These are phyloP conservation scores for Bryum argenteum DNA, from an alignment of 225 moss, liverwort and hornwort genomes.

Conservation along the genomic window DNA sequence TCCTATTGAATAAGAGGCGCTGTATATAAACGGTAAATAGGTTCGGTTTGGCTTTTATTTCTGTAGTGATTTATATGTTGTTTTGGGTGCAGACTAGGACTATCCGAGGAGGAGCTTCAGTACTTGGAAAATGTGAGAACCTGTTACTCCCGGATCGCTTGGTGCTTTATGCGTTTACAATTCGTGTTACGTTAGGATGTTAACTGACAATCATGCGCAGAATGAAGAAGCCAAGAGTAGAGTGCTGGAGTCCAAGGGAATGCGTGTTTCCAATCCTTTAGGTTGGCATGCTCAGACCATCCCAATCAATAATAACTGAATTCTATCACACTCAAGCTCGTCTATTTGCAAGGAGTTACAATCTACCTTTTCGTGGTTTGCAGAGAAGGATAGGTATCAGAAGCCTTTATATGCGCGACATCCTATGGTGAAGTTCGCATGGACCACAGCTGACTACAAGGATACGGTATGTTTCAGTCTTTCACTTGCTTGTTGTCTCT, in stretches of 20 bases:
- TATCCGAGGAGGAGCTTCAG: slow-evolving; percentile 78
- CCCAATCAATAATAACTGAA: not conserved
- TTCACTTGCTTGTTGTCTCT: slow-evolving; percentile 19
- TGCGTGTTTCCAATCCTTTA: slow-evolving; percentile 55
- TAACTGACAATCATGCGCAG: slow-evolving; percentile 41
- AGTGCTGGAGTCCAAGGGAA: slow-evolving; percentile 53
- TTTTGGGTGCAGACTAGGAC: slow-evolving; percentile 66
- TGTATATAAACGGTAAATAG: slow-evolving; percentile 5
- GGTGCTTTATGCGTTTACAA: slow-evolving; percentile 15
- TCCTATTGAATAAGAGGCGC: slow-evolving; percentile 21
- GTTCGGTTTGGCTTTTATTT: slow-evolving; percentile 19
- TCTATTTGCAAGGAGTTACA: slow-evolving; percentile 21
- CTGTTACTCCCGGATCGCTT: not conserved
- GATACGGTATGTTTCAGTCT: slow-evolving; percentile 56
- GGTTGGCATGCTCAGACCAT: slow-evolving; percentile 50
- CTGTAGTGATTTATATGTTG: slow-evolving; percentile 9
- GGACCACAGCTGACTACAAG: slow-evolving; percentile 67
- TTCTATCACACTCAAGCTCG: not conserved
- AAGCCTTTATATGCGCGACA: slow-evolving; percentile 87
- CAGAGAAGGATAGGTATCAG: slow-evolving; percentile 74
- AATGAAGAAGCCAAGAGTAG: slow-evolving; percentile 44
- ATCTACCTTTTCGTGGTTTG: slow-evolving; percentile 22
- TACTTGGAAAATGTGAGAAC: slow-evolving; percentile 52
- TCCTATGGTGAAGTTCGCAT: slow-evolving; percentile 80
- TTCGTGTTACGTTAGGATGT: slow-evolving; percentile 11